A percentile compares a stretch with the other conserved stretches of the same genome.
These are phyloP conservation scores for Globisporangium mamillatum DNA, from an alignment of 352 stramenopile genomes.

Conservation along the genomic window DNA sequence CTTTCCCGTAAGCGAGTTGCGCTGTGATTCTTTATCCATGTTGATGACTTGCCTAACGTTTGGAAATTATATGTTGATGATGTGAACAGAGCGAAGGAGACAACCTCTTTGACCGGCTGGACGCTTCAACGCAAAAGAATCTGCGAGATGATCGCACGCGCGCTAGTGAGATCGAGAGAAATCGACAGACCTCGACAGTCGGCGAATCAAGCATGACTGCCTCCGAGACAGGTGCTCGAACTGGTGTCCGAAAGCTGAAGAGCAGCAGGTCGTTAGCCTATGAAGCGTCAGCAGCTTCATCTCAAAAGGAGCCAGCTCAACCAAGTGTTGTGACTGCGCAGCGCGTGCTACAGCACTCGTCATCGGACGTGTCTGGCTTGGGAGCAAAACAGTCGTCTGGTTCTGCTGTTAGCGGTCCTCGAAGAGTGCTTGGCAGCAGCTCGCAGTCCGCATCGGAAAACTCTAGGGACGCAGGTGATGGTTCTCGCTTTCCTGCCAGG, in stretches of 20 bases:
- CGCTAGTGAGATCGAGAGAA: slow-evolving; percentile 8
- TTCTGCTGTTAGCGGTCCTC: slow-evolving; percentile 18
- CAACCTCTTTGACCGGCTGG: slow-evolving; percentile 48
- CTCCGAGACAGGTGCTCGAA: slow-evolving; percentile 1
- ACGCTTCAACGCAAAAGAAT: slow-evolving; percentile 68
- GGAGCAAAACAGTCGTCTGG: neutral
- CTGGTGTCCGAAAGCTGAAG: slow-evolving; percentile 12
- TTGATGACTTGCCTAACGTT: neutral
- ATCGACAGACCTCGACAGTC: neutral
- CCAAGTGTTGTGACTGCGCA: slow-evolving; percentile 14
- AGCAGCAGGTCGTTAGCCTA: slow-evolving; percentile 15
- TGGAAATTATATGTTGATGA: neutral
- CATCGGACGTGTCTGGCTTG: neutral
- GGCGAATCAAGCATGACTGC: neutral
- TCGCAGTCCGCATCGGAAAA: slow-evolving; percentile 7
- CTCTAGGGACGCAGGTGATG: slow-evolving; percentile 3
- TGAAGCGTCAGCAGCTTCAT: neutral
- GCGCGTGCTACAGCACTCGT: slow-evolving; percentile 20
- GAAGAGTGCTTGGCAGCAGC: slow-evolving; percentile 23
- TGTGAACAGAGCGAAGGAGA: slow-evolving; percentile 44
- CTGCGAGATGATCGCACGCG: slow-evolving; percentile 43
- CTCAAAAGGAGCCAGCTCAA: neutral
- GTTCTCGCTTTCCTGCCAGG: slow-evolving; percentile 17
- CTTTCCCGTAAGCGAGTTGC: slow-evolving; percentile 40
- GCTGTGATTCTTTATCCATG: neutral